Evolutionary conservation across 1,284 basidiomycete genomes (phyloP), one percentile per base, ranked within the genome.

Genomic region (Sutorius eximius): DNA sequence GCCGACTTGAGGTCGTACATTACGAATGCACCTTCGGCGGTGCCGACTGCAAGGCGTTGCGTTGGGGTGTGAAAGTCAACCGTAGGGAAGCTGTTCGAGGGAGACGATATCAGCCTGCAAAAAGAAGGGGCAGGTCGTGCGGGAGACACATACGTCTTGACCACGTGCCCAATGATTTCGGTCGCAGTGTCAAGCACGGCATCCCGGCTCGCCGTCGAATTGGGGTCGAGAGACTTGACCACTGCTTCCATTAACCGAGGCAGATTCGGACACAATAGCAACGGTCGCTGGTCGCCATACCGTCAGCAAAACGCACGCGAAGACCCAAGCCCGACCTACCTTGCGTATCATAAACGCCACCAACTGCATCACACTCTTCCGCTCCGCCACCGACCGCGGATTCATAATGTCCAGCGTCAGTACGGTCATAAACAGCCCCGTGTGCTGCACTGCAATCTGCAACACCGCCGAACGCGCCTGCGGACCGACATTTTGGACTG

Each of bases 1-100:
- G 94, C 95, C 0, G 95, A 95, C 73, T 98, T 98, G 49, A 99
- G 80, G 67, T 99, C 97, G 71, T 98, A 98, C 85, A 98, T 93
- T 61, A 98, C 86, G 45, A 94, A 86, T 0, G 91, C 90, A 0
- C 95, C 94, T 72, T 99, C 97, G 59, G 85, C 86, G 0, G 96
- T 98, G 0, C 97, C 97, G 0, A 98, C 95, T 0, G 91, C 93
- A 1, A 99, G 82, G 9, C 91, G 85, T 69, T 99, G 96, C 2
- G 85, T 87, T 2, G 79, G 75, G 70, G 86, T 85, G 67, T 97
- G 91, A 69, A 99, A 98, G 70, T 93, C 93, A 13, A 98, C 86
- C 0, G 87, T 89, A 0, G 95, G 95, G 70, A 95, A 99, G 1
- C 94, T 95, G 63, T 52, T 20, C 18, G 43, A 13, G 13, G 34